These are phyloP conservation scores for Mycena leptocephala DNA, from an alignment of 768 basidiomycete genomes.

Conservation along the genomic window DNA sequence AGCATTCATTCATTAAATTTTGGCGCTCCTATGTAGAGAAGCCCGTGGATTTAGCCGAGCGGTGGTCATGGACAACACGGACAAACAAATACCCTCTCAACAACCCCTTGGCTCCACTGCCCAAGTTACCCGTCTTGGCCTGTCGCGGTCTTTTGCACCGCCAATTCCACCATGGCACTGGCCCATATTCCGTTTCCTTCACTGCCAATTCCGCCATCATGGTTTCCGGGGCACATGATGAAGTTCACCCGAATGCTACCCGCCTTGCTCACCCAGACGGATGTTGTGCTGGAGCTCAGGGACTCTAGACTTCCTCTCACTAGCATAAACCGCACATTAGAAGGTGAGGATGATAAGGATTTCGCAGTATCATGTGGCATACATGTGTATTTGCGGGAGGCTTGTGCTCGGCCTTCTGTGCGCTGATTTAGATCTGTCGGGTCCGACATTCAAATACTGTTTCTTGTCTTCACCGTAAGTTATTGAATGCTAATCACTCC, in stretches of 20 bases:
- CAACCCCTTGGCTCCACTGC: not conserved
- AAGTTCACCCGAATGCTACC: constrained; percentile 87
- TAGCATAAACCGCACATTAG: constrained; percentile 92
- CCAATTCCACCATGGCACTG: constrained; percentile 47
- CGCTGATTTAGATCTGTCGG: constrained; percentile 27
- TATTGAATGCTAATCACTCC: not conserved
- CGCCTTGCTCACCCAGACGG: constrained; percentile 82
- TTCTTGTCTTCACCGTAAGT: constrained; percentile 9
- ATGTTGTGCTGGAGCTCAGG: constrained; percentile 94
- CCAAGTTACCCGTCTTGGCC: not conserved
- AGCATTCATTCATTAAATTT: not conserved
- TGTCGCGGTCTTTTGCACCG: constrained; percentile 1
- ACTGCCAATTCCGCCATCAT: constrained; percentile 86
- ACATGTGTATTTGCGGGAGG: constrained; percentile 53
- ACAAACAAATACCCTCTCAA: constrained; percentile 7
- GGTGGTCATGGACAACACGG: not conserved
- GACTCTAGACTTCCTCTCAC: constrained; percentile 95
- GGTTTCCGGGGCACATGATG: constrained; percentile 98
- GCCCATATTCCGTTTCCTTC: constrained; percentile 55
- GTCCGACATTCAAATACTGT: not conserved
- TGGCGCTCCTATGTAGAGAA: no score
- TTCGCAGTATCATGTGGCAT: constrained; percentile 4
- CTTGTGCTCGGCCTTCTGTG: constrained; percentile 43
- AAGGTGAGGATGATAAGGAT: constrained; percentile 59
- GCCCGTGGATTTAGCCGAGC: not conserved